A percentile compares a stretch with the other conserved stretches of the same genome.
Conservation (phyloP, 2,329 filamentous ascomycete species). For the Fusarium sp. region DNA sequence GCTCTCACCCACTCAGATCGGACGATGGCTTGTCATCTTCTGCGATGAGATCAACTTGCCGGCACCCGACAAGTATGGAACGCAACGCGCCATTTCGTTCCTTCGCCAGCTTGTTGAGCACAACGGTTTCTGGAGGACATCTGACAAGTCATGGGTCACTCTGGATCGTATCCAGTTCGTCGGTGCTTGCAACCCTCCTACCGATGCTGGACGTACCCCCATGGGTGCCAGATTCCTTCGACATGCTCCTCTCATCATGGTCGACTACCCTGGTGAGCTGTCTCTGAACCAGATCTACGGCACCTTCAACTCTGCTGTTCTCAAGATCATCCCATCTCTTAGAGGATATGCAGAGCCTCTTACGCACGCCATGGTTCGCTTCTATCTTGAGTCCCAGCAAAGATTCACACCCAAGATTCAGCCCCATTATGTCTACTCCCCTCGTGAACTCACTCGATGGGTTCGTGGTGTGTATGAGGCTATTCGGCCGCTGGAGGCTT, state of each 20-base stretch:
- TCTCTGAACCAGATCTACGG: conserved; percentile 98
- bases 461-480: conserved; percentile 97
- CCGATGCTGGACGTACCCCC: conserved; percentile 94
- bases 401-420: conserved; percentile 97
- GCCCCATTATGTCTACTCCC: conserved; percentile 99
- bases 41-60: conserved; percentile 99
- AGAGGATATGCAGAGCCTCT: conserved; percentile 94
- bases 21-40: conserved; percentile 97
- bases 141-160: conserved; percentile 97
- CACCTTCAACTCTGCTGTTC: conserved; percentile 94
- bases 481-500: conserved; percentile 88
- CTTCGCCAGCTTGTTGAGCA: conserved; percentile 97
- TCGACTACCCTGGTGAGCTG: conserved; percentile 96
- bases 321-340: conserved; percentile 96
- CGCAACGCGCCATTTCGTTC: conserved; percentile 97
- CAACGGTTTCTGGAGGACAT: conserved; percentile 98
- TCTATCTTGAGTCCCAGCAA: conserved; percentile 94
- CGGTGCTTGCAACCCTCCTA: conserved; percentile 97
- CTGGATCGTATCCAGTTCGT: conserved; percentile 99
- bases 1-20: conserved; percentile 95
- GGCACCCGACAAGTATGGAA: conserved; percentile 96
- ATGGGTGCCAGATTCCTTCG: conserved; percentile 94
- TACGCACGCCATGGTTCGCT: conserved; percentile 96
- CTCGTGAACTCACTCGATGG: conserved; percentile 97
- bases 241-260: conserved; percentile 99